A percentile compares a stretch with the other conserved stretches of the same genome.
phyloP scores from a whole-genome alignment of 345 rosid genomes.

The Trapa incisa region DNA sequence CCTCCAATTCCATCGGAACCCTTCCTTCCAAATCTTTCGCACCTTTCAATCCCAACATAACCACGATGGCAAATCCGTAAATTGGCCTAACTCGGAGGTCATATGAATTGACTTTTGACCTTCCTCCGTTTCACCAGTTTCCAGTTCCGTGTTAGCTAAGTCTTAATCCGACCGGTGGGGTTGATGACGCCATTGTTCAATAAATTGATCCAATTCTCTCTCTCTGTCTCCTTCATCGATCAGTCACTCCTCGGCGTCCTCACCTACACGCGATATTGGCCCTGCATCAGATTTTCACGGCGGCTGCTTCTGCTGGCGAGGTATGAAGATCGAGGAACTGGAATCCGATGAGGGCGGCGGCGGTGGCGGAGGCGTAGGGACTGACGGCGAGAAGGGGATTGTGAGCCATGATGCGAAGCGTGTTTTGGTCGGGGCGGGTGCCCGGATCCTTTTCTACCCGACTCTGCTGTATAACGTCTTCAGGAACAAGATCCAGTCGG shows the following conservation, averaged over 20 bases:
- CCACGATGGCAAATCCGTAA: slow-evolving; percentile 1
- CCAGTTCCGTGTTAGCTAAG: no score
- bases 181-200: neutral
- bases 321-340: slow-evolving; percentile 43
- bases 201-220: neutral
- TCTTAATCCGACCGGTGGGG: no score
- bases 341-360: slow-evolving; percentile 20
- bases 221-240: neutral
- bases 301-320: neutral
- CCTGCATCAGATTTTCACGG: neutral
- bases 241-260: neutral
- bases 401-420: slow-evolving; percentile 32
- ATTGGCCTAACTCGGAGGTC: neutral
- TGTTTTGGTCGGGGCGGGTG: slow-evolving; percentile 55
- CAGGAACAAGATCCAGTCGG: slow-evolving; percentile 51
- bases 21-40: no score
- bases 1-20: no score
- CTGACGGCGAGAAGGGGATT: slow-evolving; percentile 10
- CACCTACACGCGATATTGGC: neutral
- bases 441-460: slow-evolving; percentile 53
- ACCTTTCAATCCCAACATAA: slow-evolving; percentile 2
- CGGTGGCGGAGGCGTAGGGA: neutral
- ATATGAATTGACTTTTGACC: neutral
- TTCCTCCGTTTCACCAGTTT: no score
- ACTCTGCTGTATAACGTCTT: slow-evolving; percentile 47